Base-by-base conservation (phyloP, 1,139 yeast species). In the Candida gigantensis region DNA sequence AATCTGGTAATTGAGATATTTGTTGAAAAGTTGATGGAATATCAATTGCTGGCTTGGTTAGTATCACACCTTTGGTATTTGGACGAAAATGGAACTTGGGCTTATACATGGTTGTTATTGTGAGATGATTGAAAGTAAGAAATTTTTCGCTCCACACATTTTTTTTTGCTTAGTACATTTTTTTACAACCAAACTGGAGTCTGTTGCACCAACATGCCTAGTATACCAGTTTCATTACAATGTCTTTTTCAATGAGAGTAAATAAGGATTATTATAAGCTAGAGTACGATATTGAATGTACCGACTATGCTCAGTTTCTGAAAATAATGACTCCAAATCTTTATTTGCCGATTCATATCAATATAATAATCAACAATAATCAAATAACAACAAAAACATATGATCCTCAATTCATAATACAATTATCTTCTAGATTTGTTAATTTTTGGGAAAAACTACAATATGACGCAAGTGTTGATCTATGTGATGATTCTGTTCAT, bases 381-480 rank as follows among this genome's bases (percentile, higher is more conserved):
- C 34, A 30, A 5, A 25, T 54, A 8, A 26, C 26, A 3, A 39
- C 39, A 6, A 23, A 37, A n/a, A 38, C 41, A 17, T 49, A 48
- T 32, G 46, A 40, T 5, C 24, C 28, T 7, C 23, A 37, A 4
- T 34, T 56, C 20, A 47, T 20, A 47, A 50, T 9, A 18, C 24
- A 10, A 30, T 34, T 20, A 23, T 50, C 30, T 6, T 19, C 8
- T 28, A 38, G 7, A 14, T 37, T 37, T 30, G 50, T 13, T 8
- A 26, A 35, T 3, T 30, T 51, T 24, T 60, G 62, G 63, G 23
- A 37, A 7, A 29, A 42, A 7, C 40, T 57, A 3, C 52, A 40
- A 5, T 59, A 55, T 34, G 39, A 41, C 3, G 18, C 45, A 2
- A 34, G 34, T 12, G 31, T 54, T 4, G 33, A 44, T n/a, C 27